Base-by-base conservation (phyloP, 1,139 yeast species). In the Lodderomyces parapsilosis region DNA sequence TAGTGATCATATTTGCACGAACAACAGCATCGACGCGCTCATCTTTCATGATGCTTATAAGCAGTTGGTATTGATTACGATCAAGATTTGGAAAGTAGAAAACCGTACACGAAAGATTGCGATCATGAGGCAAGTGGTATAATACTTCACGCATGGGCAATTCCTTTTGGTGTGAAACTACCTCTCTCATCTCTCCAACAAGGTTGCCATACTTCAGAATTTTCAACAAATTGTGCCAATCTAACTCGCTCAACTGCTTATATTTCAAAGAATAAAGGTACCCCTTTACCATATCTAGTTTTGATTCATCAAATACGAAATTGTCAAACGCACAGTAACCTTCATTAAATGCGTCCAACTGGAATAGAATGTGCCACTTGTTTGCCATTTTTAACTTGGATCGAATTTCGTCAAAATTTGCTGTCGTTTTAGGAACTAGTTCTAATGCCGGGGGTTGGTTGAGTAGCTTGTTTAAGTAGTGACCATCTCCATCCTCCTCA, bases 341-440 rank as follows among this genome's bases (percentile, higher is more conserved):
- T 10, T 32, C 28, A 3, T 19, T 23, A 20, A 32, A 27, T 2
- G 2, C 10, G 22, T 36, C 34, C 10, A 48, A 36, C 3, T 42
- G 36, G 40, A 35, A 47, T 25, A 49, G 33, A 5, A 47, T 37
- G 14, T 47, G 44, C 43, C 44, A 47, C 22, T 45, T 47, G 28
- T 47, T 42, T 2, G 33, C 13, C 6, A 22, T 18, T 9, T 41
- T 20, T 17, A 49, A 41, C 19, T 14, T 38, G 3, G 7, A 10
- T 3, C 58, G 57, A n/a, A 65, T 63, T 71, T 88, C 96, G 56
- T 86, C 87, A 48, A 86, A 69, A 62, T 89, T 96, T 51, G 87
- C 72, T 70, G 86, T 96, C 65, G 96, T 95, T 66, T 96, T 13
- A 8, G 39, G 36, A 6, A 39, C 35, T 10, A 43, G 9, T 22